Evolutionary conservation across 1,139 yeast species (phyloP), one percentile per base, ranked within the genome.

Genomic region (Blastobotrys proliferans): DNA sequence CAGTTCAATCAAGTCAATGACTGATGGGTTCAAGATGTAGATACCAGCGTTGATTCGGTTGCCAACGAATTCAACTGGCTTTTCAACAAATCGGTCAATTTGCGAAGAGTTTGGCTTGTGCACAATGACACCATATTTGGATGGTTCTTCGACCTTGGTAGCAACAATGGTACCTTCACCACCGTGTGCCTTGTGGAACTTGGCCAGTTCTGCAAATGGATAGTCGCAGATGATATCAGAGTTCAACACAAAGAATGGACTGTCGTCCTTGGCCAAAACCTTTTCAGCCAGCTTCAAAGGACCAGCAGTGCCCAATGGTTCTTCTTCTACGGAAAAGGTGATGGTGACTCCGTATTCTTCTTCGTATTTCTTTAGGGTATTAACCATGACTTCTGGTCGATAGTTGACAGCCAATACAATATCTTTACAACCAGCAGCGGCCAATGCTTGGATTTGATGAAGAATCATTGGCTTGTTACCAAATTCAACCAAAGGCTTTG

Each of bases 291-390:
- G 83, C 73, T 90, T 92, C 67, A 92, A 78, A 52, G 99, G 99
- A 67, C 99, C 99, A 55, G 98, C 98, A 55, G 99, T 92, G 55
- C 97, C 99, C 67, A 94, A 79, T 50, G 98, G 98, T 74, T 94
- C 99, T 66, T 92, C 94, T 75, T 94, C 99, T 56, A 94, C 97
- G 43, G 97, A 87, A 74, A 94, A 94, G 48, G 97, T 88, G 70
- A 94, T 94, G 60, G 76, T 74, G 55, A 94, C 95, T 67, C 97
- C 97, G 69, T 86, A 92, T 68, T 83, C 88, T 64, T 83, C 75
- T 73, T 92, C 98, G 78, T 90, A 94, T 72, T 90, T 79, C 71
- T 90, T 77, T 64, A 94, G 79, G 51, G 97, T 83, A 52, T 87
- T 81, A 53, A 92, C 97, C 99, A 94, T 94, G 55, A 88, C 95